Percentiles rank a stretch among this genome's conserved stretches.
Conservation (phyloP, 306 rosid genomes). For the Acacia melanoxylon region DNA sequence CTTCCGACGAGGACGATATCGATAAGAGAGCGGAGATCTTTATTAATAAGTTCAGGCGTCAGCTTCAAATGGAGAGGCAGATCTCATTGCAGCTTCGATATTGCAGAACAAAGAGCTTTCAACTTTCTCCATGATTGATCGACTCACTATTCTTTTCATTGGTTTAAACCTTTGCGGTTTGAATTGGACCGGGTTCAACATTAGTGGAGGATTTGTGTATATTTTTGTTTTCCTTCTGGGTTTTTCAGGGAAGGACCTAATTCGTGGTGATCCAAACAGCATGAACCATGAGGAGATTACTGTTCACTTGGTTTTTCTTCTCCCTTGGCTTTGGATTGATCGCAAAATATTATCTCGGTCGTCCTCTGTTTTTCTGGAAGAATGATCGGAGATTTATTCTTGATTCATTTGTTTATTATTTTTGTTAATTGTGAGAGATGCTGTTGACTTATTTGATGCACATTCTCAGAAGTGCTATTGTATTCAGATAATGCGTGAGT, state of each 20-base stretch:
- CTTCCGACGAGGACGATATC: conserved; percentile 69
- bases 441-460: not conserved
- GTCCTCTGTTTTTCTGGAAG: not conserved
- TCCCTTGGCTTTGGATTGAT: not conserved
- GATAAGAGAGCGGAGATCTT: conserved; percentile 72
- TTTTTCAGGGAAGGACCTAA: conserved; percentile 8
- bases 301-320: not conserved
- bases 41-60: conserved; percentile 64
- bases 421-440: not conserved
- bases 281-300: not conserved
- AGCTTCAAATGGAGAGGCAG: conserved; percentile 79
- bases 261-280: not conserved
- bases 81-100: conserved; percentile 67
- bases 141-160: not conserved
- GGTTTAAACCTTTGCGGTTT: not conserved
- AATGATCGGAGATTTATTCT: not conserved
- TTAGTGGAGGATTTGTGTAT: not conserved
- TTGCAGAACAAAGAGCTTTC: conserved; percentile 42
- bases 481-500: not conserved
- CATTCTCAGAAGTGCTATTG: not conserved
- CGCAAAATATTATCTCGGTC: not conserved
- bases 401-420: not conserved
- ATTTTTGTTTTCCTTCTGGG: not conserved
- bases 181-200: not conserved
- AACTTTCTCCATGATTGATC: conserved; percentile 33